phyloP scores from a whole-genome alignment of 73 alveolate species.

The Breviolum minutum region DNA sequence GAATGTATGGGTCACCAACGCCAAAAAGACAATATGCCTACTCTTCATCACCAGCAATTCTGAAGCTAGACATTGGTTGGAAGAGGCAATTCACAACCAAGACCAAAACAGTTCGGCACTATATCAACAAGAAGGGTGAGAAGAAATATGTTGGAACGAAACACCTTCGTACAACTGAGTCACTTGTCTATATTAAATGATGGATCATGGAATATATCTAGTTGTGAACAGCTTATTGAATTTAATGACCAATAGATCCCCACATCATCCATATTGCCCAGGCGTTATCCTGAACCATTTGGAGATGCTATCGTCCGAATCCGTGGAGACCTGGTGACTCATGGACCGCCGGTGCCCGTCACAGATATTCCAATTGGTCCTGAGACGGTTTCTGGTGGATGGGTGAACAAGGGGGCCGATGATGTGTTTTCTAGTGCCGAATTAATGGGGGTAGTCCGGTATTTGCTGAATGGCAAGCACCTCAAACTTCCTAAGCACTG shows the following conservation, averaged over 20 bases:
- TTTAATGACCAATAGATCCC: too few species aligned
- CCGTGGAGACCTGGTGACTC: neutral
- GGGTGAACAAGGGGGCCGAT: neutral
- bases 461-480: neutral
- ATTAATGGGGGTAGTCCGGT: neutral
- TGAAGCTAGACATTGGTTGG: neutral
- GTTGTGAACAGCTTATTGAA: too few species aligned
- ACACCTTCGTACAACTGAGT: neutral
- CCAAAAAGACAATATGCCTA: neutral
- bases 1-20: neutral
- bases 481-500: neutral
- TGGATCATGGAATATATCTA: neutral
- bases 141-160: neutral
- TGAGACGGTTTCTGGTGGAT: neutral
- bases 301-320: neutral
- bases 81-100: neutral
- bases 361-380: neutral
- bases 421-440: neutral
- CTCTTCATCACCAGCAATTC: neutral
- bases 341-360: too few species aligned
- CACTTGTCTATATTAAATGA: neutral
- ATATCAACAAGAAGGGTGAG: neutral
- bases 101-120: neutral
- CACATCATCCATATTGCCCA: too few species aligned
- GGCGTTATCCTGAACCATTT: neutral